Percentiles rank a stretch among this genome's conserved stretches.
Conservation (phyloP, 139 green algal genomes). For the Chlamydomonas sp. region DNA sequence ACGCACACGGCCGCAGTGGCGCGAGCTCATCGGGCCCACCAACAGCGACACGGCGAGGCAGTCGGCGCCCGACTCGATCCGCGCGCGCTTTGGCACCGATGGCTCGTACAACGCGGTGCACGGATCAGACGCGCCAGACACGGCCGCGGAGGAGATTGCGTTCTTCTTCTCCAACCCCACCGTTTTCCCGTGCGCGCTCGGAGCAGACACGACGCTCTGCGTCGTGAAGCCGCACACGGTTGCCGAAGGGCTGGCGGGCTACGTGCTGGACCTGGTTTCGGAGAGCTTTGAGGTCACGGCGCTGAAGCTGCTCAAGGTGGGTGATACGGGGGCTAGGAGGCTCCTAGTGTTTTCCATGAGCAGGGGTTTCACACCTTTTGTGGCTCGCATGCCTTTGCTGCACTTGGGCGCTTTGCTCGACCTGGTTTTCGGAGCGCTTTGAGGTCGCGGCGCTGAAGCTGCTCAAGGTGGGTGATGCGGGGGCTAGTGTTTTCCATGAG, state of each 20-base stretch:
- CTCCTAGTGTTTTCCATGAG: no score
- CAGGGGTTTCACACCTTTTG: no score
- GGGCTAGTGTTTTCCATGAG: no score
- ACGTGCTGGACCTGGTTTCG: conserved; percentile 27
- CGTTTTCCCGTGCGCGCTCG: conserved; percentile 32
- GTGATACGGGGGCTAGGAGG: no score
- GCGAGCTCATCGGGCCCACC: conserved; percentile 35
- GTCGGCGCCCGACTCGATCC: conserved; percentile 52
- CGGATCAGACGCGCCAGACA: conserved; percentile 58
- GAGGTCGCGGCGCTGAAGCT: conserved; percentile 10
- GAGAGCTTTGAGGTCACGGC: conserved; percentile 11
- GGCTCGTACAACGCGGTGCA: conserved; percentile 57
- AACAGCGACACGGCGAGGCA: conserved; percentile 38
- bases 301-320: background rate
- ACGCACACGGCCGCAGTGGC: conserved; percentile 11
- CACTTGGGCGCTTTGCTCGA: conserved; percentile 38
- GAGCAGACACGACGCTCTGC: conserved; percentile 40
- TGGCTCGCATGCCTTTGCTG: no score
- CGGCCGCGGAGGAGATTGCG: conserved; percentile 44
- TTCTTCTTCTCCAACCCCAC: conserved; percentile 60
- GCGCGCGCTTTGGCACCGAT: conserved; percentile 54
- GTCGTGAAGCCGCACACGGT: conserved; percentile 71
- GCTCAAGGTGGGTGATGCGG: background rate
- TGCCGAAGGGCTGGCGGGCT: conserved; percentile 35
- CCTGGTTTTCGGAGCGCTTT: conserved; percentile 11